These are phyloP conservation scores for Tetracentron sinense DNA, from an alignment of 164 flowering plant species.

Conservation along the genomic window DNA sequence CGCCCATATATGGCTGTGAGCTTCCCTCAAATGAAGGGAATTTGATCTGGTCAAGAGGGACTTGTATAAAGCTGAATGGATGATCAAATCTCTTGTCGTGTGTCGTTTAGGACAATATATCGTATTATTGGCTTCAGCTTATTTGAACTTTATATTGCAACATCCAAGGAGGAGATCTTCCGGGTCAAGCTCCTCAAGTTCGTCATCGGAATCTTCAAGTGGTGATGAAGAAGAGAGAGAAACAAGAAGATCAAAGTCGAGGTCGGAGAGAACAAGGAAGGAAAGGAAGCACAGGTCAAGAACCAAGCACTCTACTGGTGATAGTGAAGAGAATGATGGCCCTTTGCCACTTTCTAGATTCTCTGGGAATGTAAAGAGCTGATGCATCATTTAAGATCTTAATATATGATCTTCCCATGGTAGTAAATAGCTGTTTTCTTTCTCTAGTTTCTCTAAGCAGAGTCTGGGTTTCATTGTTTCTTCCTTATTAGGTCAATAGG, in stretches of 20 bases:
- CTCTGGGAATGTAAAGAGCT: slow-evolving; percentile 71
- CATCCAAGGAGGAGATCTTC: slow-evolving; percentile 63
- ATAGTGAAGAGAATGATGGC: slow-evolving; percentile 55
- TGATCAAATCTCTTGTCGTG: no score
- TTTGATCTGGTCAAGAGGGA: no score
- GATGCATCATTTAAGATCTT: slow-evolving; percentile 13
- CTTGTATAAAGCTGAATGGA: no score
- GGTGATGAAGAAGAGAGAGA: slow-evolving; percentile 77
- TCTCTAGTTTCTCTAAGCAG: no score
- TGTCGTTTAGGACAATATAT: neutral
- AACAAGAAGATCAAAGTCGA: slow-evolving; percentile 67
- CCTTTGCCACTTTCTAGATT: slow-evolving; percentile 95
- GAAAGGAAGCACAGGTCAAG: slow-evolving; percentile 70
- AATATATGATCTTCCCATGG: no score
- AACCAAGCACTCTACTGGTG: slow-evolving; percentile 43
- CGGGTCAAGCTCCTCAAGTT: slow-evolving; percentile 64
- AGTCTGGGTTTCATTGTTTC: neutral
- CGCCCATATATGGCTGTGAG: no score
- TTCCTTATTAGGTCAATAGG: neutral
- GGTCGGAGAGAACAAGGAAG: slow-evolving; percentile 64
- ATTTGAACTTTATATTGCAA: slow-evolving; percentile 30
- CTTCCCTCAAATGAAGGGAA: neutral
- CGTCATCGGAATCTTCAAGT: slow-evolving; percentile 75
- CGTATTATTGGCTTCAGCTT: neutral
- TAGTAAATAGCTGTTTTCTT: no score